These are phyloP conservation scores for Ilyonectria destructans DNA, from an alignment of 2,329 filamentous ascomycete species.

Conservation along the genomic window DNA sequence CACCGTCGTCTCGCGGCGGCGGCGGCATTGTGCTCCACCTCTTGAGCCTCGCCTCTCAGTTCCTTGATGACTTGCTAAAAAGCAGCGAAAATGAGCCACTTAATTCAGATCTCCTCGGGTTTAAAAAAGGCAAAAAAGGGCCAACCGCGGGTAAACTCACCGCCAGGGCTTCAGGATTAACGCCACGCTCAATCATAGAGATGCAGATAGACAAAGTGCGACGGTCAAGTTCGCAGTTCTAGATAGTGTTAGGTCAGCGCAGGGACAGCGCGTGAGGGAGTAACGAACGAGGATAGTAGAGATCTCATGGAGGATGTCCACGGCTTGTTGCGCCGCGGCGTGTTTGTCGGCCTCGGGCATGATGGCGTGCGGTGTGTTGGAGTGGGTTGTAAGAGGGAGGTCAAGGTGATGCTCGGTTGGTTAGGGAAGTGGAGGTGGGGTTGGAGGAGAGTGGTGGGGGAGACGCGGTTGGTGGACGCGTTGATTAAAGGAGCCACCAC, in stretches of 20 bases:
- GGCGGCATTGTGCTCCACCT: conserved; percentile 61
- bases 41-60: conserved; percentile 70
- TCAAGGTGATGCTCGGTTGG: conserved; percentile 16
- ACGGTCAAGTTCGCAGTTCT: conserved; percentile 96
- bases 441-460: conserved; percentile 36
- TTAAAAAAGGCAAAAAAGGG: too few species aligned
- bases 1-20: conserved; percentile 50
- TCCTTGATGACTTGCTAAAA: conserved; percentile 73
- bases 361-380: conserved; percentile 43
- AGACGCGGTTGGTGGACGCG: conserved; percentile 40
- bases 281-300: conserved; percentile 86
- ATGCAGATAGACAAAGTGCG: conserved; percentile 95
- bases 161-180: conserved; percentile 94
- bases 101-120: background rate
- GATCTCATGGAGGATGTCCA: conserved; percentile 88
- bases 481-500: conserved; percentile 16
- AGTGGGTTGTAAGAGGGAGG: conserved; percentile 21
- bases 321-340: conserved; percentile 84
- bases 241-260: conserved; percentile 33
- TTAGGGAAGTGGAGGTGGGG: conserved; percentile 40
- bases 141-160: conserved; percentile 68
- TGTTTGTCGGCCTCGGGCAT: conserved; percentile 76
- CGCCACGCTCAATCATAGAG: conserved; percentile 96
- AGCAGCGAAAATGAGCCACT: background rate
- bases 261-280: background rate